Evolutionary conservation across 306 rosid genomes (phyloP), one percentile per base, ranked within the genome.

Genomic region (Cercis canadensis): DNA sequence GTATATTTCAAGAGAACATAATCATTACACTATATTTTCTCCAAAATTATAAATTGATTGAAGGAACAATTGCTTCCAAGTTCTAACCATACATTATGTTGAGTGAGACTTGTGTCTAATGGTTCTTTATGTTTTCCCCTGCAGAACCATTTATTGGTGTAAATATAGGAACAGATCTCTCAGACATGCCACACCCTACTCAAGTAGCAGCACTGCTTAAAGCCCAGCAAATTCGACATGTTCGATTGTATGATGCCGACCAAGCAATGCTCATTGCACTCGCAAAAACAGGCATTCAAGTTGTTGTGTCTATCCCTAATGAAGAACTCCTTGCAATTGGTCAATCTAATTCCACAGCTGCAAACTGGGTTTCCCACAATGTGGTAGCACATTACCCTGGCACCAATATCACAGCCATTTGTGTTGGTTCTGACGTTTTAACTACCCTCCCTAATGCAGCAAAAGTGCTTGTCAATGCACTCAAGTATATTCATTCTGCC

Each of bases 171-270:
- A 90, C 95, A n/a, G 87, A 85, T 41, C 95, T 90, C 40, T 86
- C 90, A 0, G 95, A 84, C 54, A 90, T 90, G 97, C 97, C 97
- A 61, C 92, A 88, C 56, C 89, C 97, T 50, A 90, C 97, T 10
- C 97, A 90, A 88, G 95, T 84, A 13, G 95, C 67, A 13, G 97
- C 90, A 19, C 85, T 88, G 34, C 89, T 88, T 32, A 90, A 90
- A 84, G 85, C 92, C 0, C 95, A 88, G 64, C 87, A 84, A 78
- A 88, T 90, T 47, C 83, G 87, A 36, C 87, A 90, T 32, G 76
- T 90, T 73, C 77, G 97, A 11, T 58, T 86, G 60, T 90, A 84
- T 17, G 82, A 90, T 52, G 85, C 97, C 0, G 95, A 90, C 75
- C 85, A 84, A 61, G 87, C 89, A 14, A 86, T 90, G 87, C 97